Evolutionary conservation across 192 early-diverging fungal genomes (phyloP).

Genomic region (Phlyctochytrium planicorne): DNA sequence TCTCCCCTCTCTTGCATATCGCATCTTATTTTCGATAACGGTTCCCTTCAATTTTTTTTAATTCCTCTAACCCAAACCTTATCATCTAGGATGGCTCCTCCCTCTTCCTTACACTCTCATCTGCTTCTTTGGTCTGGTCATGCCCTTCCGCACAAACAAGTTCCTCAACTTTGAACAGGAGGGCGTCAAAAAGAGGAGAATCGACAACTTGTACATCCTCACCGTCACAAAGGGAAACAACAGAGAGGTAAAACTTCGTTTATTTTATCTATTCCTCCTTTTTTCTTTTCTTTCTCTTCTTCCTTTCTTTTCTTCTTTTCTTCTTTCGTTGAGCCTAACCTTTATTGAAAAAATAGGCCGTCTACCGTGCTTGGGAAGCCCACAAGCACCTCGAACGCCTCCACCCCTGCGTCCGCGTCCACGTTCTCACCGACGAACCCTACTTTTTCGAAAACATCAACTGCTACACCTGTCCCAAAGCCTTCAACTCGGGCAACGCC

Average conservation of each 20-base stretch:
- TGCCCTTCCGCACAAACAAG: constrained; percentile 58
- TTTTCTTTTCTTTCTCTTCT: not conserved
- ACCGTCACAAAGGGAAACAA: constrained; percentile 62
- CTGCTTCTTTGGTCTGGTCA: constrained; percentile 55
- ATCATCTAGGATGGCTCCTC: constrained; percentile 43
- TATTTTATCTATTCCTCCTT: too few species aligned
- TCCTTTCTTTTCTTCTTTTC: not conserved
- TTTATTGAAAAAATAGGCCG: constrained; percentile 38
- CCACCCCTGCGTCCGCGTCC: constrained; percentile 54
- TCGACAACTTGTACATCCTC: constrained; percentile 60
- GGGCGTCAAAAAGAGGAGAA: constrained; percentile 28
- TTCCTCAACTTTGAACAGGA: constrained; percentile 40
- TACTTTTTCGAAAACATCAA: constrained; percentile 56
- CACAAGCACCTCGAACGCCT: constrained; percentile 54
- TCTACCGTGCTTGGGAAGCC: constrained; percentile 53
- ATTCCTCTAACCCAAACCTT: not conserved
- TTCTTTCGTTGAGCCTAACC: not conserved
- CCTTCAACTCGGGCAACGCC: constrained; percentile 34
- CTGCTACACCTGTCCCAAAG: constrained; percentile 58
- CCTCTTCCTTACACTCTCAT: constrained; percentile 59
- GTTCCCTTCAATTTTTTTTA: not conserved
- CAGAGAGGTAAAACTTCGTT: constrained; percentile 22
- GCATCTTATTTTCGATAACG: too few species aligned
- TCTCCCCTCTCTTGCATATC: too few species aligned
- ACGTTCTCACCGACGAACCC: constrained; percentile 61